Evolutionary conservation across 2,329 filamentous ascomycete genomes (phyloP).

Genomic region (Didymella pomorum): DNA sequence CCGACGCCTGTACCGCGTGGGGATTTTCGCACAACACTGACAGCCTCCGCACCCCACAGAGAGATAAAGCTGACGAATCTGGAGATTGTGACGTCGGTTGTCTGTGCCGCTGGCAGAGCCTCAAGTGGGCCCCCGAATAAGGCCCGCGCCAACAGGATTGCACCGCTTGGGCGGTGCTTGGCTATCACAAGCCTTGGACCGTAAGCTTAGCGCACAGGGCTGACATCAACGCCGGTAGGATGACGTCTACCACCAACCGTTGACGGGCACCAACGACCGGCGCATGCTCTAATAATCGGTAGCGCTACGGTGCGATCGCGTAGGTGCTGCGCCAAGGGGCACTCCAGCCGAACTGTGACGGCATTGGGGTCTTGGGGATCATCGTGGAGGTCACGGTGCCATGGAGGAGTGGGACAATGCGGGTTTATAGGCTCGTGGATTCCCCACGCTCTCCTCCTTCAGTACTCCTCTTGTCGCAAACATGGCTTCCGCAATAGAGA

Average conservation of each 20-base stretch:
- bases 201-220: constrained; percentile 13
- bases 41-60: constrained; percentile 6
- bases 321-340: constrained; percentile 3
- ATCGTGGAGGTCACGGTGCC: constrained; percentile 7
- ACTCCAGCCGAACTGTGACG: constrained; percentile 15
- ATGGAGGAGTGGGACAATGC: constrained; percentile 1
- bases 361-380: constrained; percentile 17
- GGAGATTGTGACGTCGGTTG: constrained; percentile 15
- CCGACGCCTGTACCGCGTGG: not conserved
- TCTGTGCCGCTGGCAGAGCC: constrained; percentile 8
- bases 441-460: constrained; percentile 7
- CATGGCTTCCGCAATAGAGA: constrained; percentile 13
- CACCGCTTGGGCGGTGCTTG: constrained; percentile 11
- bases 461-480: not conserved
- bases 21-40: not conserved
- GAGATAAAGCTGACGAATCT: constrained; percentile 7
- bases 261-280: not conserved
- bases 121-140: constrained; percentile 9
- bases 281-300: not conserved
- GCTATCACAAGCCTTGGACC: constrained; percentile 14
- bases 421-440: constrained; percentile 22
- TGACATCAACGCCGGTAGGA: constrained; percentile 1
- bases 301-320: constrained; percentile 1
- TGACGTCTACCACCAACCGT: constrained; percentile 8
- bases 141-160: constrained; percentile 16